Conservation (phyloP, 345 rosid genomes). For the Sonneratia alba region DNA sequence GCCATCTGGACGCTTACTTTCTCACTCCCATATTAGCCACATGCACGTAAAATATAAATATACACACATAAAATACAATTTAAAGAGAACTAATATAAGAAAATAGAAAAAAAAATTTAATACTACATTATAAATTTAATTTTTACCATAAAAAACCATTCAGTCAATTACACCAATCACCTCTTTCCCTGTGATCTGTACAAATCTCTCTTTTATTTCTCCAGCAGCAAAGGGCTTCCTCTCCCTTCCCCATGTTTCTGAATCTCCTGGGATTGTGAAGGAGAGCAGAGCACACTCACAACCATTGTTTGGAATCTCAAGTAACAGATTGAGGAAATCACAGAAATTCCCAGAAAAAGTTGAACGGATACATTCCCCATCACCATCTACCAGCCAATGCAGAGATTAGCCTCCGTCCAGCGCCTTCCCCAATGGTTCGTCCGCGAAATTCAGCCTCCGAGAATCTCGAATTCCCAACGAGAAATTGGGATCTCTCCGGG, state of each 20-base stretch:
- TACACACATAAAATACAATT: neutral
- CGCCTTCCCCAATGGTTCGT: conserved; percentile 14
- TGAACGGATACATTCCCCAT: conserved; percentile 2
- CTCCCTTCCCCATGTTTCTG: neutral
- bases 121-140: too few relatives aligned
- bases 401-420: conserved; percentile 17
- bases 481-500: neutral
- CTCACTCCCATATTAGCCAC: neutral
- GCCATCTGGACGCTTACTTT: neutral
- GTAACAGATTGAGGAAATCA: neutral
- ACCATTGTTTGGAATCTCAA: neutral
- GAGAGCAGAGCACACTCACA: neutral
- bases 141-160: neutral
- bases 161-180: neutral
- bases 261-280: neutral
- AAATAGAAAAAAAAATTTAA: too few relatives aligned
- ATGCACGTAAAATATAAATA: neutral
- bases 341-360: conserved; percentile 2
- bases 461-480: neutral
- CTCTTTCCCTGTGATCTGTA: conserved; percentile 3
- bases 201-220: conserved; percentile 1
- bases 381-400: conserved; percentile 22
- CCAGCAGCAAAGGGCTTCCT: neutral
- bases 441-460: conserved; percentile 36
- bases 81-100: neutral